Base-by-base conservation (phyloP, 108 stramenopile genomes). In the Aurantiochytrium sp. region DNA sequence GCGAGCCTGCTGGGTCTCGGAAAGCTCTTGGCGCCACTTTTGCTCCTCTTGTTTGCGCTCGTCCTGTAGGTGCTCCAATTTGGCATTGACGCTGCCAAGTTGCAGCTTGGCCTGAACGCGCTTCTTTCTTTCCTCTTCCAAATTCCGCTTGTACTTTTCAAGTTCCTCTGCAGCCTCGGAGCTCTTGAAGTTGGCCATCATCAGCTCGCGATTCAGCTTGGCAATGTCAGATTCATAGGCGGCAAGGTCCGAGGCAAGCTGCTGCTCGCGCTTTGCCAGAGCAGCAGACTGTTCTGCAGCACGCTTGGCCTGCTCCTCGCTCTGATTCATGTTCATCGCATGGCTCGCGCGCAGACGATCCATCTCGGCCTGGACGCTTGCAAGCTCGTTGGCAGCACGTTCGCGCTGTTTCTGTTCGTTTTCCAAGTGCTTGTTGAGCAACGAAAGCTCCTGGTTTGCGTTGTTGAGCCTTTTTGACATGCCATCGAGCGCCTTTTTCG, bases 21-120 rank as follows among this genome's bases (percentile, higher is more conserved):
- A 53, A 3, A 47, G 19, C 51, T 83, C 49, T 23, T 53, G 19
- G 51, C 51, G 45, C 76, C 76, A 83, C 51, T 23, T 83, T 23
- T 53, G 57, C 57, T 90, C 60, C 8, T 91, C 92, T 4, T 72
- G 73, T 58, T 55, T 49, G 28, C 64, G 83, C 88, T 91, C 59
- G 18, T 23, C 58, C 42, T 91, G 57, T 1, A 93, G 58, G 29
- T 25, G 58, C 59, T 91, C 92, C 14, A 94, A 44, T 44, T 94
- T 93, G 58, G 91, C 88, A 44, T 90, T 88, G 76, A 93, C 14
- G 21, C 10, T 29, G 19, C 57, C 90, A 16, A 93, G 87, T 59
- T 83, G 49, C n/a, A 53, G 45, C 45, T 53, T 83, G 45, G 76
- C 76, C 28, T 83, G 45, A 45, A 83, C 45, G 18, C 76, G 76